Evolutionary conservation across 441 rosid genomes (phyloP).

Genomic region (Rhodomyrtus psidioides): DNA sequence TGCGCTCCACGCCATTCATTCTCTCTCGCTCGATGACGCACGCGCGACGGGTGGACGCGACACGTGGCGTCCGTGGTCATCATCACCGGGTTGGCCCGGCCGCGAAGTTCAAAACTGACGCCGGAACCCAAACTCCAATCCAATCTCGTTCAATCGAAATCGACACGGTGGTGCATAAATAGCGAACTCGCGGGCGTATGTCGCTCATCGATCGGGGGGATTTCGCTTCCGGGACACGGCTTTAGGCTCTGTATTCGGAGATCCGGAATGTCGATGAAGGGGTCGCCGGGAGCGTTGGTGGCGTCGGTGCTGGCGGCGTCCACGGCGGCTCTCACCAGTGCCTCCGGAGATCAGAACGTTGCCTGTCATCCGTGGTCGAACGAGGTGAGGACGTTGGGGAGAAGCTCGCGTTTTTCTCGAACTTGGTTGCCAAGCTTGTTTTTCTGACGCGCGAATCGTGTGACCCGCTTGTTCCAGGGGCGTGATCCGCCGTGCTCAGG

Average conservation of each 20-base stretch:
- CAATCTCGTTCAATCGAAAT: not conserved
- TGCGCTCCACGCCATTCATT: not conserved
- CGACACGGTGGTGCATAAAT: not conserved
- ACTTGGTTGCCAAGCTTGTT: not conserved
- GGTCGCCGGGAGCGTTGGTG: not conserved
- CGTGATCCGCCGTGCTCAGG: not conserved
- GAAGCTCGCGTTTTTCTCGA: not conserved
- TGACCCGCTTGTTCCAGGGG: not conserved
- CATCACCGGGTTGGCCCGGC: not conserved
- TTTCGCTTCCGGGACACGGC: not conserved
- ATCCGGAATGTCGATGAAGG: not conserved
- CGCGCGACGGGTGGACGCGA: not conserved
- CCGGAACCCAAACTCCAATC: not conserved
- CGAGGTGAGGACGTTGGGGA: not conserved
- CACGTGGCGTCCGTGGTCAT: not conserved
- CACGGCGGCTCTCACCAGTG: not conserved
- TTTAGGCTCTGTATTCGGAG: not conserved
- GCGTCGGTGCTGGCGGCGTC: constrained; percentile 3
- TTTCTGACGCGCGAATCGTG: not conserved
- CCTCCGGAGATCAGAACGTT: not conserved
- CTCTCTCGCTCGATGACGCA: not conserved
- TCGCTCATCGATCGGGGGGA: not conserved
- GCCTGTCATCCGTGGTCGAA: not conserved
- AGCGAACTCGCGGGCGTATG: not conserved
- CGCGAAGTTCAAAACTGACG: not conserved